Base-by-base conservation (phyloP, 805 yeast genomes). In the Starmerella powellii region DNA sequence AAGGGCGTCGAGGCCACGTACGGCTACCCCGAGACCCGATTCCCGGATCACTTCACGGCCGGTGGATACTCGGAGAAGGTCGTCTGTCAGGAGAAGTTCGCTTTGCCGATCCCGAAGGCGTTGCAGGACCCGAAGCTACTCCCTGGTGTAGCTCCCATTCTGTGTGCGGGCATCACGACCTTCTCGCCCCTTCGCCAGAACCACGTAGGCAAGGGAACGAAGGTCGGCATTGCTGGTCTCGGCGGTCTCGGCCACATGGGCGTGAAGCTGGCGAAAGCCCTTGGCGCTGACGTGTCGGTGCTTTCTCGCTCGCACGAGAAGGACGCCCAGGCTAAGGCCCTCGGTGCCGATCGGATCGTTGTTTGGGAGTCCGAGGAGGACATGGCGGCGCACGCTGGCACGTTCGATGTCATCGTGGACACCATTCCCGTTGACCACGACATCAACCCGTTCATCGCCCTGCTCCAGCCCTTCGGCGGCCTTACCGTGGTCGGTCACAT, bases 141-240 rank as follows among this genome's bases (percentile, higher is more conserved):
- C 36, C 72, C 67, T 31, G 63, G 67, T 24, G 84, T 74, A 21
- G 85, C 85, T 3, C 86, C 87, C 40, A 64, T 80, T 63, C 63
- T 79, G 63, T 80, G 88, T 65, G 88, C 84, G 45, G 88, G 88
- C 44, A 64, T 78, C 56, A 80, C 88, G 12, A 78, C 74, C 13
- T 79, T 65, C 64, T 72, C 83, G 10, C 87, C 87, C 40, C 61
- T 80, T 50, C 64, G 55, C 40, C 62, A 65, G 56, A 63, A 65
- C 43, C 68, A 68, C 32, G 65, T 63, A 50, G 72, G 69, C 43
- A 65, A 67, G 34, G 74, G 74, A 40, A 64, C 64, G 47, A 69
- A 63, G 38, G 77, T 76, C 40, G 82, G 78, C 37, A 59, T 76
- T 44, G 68, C 71, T 45, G 81, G 81, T 41, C 67, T 77, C 47